Conservation (phyloP, 2,329 filamentous ascomycete species). For the Conoideocrella luteorostrata region DNA sequence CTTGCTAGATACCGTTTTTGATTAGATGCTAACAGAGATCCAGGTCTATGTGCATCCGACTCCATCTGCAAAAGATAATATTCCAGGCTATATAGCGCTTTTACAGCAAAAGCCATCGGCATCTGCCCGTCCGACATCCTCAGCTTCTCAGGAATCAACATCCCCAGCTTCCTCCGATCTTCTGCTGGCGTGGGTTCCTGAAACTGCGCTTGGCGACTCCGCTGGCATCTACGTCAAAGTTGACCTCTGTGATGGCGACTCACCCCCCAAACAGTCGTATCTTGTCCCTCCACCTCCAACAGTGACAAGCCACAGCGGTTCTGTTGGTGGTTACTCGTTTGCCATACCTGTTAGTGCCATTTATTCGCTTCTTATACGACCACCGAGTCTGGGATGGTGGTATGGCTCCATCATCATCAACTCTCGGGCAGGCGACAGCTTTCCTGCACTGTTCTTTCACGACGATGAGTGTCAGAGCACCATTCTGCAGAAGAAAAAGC, state of each 20-base stretch:
- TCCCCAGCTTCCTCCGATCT: slow-evolving; percentile 61
- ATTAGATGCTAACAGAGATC: background rate
- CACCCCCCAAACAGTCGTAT: slow-evolving; percentile 77
- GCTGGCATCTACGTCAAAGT: slow-evolving; percentile 92
- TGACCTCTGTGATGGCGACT: slow-evolving; percentile 74
- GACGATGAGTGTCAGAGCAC: slow-evolving; percentile 95
- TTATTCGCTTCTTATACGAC: slow-evolving; percentile 83
- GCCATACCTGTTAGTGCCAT: slow-evolving; percentile 84
- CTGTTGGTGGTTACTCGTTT: slow-evolving; percentile 79
- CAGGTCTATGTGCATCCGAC: slow-evolving; percentile 95
- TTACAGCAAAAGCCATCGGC: slow-evolving; percentile 72
- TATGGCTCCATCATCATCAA: slow-evolving; percentile 95
- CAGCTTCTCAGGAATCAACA: slow-evolving; percentile 25
- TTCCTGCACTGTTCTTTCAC: slow-evolving; percentile 95
- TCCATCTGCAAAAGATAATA: slow-evolving; percentile 90
- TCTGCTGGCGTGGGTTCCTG: slow-evolving; percentile 88
- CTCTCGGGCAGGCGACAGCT: slow-evolving; percentile 80
- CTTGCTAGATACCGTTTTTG: background rate
- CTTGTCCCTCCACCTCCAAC: slow-evolving; percentile 89
- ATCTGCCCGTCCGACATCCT: slow-evolving; percentile 30
- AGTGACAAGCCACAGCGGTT: slow-evolving; percentile 65
- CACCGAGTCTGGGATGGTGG: slow-evolving; percentile 96
- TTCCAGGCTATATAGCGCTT: slow-evolving; percentile 86
- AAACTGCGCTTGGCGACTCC: slow-evolving; percentile 78
- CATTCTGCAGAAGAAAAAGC: slow-evolving; percentile 85